These are phyloP conservation scores for Aspergillus tanneri DNA, from an alignment of 2,329 filamentous ascomycete genomes.

Conservation along the genomic window DNA sequence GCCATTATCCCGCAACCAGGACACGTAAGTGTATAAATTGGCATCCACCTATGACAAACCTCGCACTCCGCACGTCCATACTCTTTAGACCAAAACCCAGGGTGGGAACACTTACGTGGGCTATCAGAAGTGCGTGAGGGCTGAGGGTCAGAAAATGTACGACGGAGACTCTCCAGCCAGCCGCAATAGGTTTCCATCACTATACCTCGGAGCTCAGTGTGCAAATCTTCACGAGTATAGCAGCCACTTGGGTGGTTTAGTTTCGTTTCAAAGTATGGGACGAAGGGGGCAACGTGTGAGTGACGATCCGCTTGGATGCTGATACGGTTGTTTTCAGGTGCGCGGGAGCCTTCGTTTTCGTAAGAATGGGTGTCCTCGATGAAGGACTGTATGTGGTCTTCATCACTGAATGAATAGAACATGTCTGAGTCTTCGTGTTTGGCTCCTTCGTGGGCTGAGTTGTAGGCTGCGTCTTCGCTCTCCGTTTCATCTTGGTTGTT, in stretches of 20 bases:
- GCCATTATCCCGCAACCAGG: constrained; percentile 28
- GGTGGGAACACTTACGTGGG: constrained; percentile 23
- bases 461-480: not conserved
- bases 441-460: too few relatives aligned
- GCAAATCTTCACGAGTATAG: constrained; percentile 28
- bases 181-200: constrained; percentile 28
- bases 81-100: constrained; percentile 30
- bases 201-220: constrained; percentile 28
- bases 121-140: constrained; percentile 1
- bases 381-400: not conserved
- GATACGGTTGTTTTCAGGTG: not conserved
- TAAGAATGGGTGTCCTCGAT: not conserved
- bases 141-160: constrained; percentile 17
- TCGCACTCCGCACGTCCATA: constrained; percentile 24
- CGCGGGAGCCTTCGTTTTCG: not conserved
- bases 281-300: constrained; percentile 18
- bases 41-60: constrained; percentile 29
- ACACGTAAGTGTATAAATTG: constrained; percentile 31
- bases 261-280: constrained; percentile 28
- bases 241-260: constrained; percentile 20
- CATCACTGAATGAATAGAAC: not conserved
- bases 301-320: not conserved
- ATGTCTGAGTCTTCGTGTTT: too few relatives aligned
- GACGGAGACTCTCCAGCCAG: constrained; percentile 26
- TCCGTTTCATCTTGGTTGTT: not conserved